Evolutionary conservation across 2,329 filamentous ascomycete genomes (phyloP).

Genomic region (Podosphaera xanthii): DNA sequence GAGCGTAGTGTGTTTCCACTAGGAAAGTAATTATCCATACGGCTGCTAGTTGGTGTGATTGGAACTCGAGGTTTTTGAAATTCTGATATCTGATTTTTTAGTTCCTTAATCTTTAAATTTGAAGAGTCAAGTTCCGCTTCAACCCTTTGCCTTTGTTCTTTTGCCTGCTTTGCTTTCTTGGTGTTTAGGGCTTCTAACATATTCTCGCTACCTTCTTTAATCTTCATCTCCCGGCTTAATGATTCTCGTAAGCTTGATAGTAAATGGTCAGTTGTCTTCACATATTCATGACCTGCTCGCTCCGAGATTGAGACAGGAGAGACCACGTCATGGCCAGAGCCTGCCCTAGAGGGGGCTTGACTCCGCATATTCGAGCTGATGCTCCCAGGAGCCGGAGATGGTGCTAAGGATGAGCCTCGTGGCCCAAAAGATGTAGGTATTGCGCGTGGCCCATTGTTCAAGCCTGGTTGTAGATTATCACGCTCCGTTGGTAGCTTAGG

Average conservation of each 20-base stretch:
- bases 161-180: slow-evolving; percentile 90
- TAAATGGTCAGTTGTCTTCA: slow-evolving; percentile 41
- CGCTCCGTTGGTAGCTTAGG: slow-evolving; percentile 31
- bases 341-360: slow-evolving; percentile 36
- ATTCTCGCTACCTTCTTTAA: slow-evolving; percentile 94
- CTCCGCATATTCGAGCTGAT: slow-evolving; percentile 76
- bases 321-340: slow-evolving; percentile 33
- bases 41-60: slow-evolving; percentile 24
- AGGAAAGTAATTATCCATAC: slow-evolving; percentile 25
- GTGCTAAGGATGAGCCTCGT: slow-evolving; percentile 45
- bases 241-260: slow-evolving; percentile 58
- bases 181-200: slow-evolving; percentile 82
- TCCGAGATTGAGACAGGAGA: slow-evolving; percentile 26
- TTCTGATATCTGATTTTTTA: slow-evolving; percentile 36
- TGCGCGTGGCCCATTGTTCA: slow-evolving; percentile 22
- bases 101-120: slow-evolving; percentile 45
- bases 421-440: slow-evolving; percentile 38
- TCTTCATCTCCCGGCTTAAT: slow-evolving; percentile 90
- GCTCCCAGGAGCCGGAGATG: slow-evolving; percentile 53
- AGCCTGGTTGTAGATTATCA: slow-evolving; percentile 28
- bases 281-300: slow-evolving; percentile 39
- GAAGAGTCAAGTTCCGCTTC: slow-evolving; percentile 81
- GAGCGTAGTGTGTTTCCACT: slow-evolving; percentile 27
- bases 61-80: slow-evolving; percentile 27
- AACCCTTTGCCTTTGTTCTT: slow-evolving; percentile 56